phyloP scores from a whole-genome alignment of 1,284 basidiomycete species.

The Leccinum pachyderme region DNA sequence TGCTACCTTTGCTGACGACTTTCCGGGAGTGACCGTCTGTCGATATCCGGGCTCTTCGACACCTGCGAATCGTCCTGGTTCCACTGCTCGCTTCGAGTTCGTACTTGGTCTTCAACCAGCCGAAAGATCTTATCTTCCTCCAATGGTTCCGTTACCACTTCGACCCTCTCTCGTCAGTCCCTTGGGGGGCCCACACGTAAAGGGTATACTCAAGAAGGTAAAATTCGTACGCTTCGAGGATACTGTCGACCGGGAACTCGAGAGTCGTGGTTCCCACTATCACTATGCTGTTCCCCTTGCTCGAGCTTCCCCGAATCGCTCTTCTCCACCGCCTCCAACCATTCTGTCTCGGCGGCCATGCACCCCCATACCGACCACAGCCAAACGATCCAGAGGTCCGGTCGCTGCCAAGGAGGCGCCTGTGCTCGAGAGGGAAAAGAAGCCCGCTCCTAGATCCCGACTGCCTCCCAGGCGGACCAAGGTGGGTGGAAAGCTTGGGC shows the following conservation, averaged over 20 bases:
- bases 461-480: slow-evolving; percentile 18
- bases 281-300: not conserved
- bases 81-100: not conserved
- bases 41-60: slow-evolving; percentile 11
- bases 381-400: not conserved
- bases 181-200: slow-evolving; percentile 28
- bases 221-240: slow-evolving; percentile 35
- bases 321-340: slow-evolving; percentile 15
- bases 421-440: slow-evolving; percentile 8
- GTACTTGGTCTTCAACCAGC: not conserved
- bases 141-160: slow-evolving; percentile 28
- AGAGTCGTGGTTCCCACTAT: not conserved
- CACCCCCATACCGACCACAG: slow-evolving; percentile 7
- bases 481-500: slow-evolving; percentile 8
- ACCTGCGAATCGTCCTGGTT: slow-evolving; percentile 5
- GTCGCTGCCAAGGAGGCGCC: slow-evolving; percentile 2
- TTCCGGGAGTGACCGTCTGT: slow-evolving; percentile 4
- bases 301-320: slow-evolving; percentile 8
- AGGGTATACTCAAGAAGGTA: slow-evolving; percentile 33
- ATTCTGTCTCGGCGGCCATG: slow-evolving; percentile 13
- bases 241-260: slow-evolving; percentile 3
- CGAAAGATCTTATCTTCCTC: slow-evolving; percentile 16
- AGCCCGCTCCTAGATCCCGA: slow-evolving; percentile 10
- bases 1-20: slow-evolving; percentile 11
- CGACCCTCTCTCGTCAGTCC: slow-evolving; percentile 31